Evolutionary conservation across 2,329 filamentous ascomycete species (phyloP).

Genomic region (Fusarium sp.): DNA sequence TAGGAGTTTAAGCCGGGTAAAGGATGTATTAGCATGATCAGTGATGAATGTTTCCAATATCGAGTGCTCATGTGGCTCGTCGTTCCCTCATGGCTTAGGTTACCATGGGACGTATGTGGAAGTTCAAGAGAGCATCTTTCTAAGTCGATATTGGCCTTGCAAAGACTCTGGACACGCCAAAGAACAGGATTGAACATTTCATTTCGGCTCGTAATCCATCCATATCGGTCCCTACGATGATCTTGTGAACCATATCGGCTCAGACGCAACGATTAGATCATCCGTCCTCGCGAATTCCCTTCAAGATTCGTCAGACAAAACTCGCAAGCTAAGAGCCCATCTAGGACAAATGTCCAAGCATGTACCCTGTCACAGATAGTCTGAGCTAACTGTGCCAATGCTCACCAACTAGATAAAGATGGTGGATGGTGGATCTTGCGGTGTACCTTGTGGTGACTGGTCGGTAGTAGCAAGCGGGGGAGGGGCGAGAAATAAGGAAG

Average conservation of each 20-base stretch:
- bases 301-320: background rate
- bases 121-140: background rate
- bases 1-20: background rate
- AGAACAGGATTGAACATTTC: background rate
- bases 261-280: background rate
- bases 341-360: background rate
- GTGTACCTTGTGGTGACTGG: slow-evolving; percentile 25
- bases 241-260: background rate
- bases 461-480: slow-evolving; percentile 27
- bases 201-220: background rate
- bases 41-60: background rate
- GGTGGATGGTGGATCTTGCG: slow-evolving; percentile 33
- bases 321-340: slow-evolving; percentile 4
- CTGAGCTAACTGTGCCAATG: slow-evolving; percentile 2
- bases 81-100: slow-evolving; percentile 1
- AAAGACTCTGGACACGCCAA: background rate
- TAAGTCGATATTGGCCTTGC: background rate
- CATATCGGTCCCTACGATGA: background rate
- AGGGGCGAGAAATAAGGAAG: slow-evolving; percentile 32
- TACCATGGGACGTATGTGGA: slow-evolving; percentile 17
- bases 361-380: slow-evolving; percentile 27
- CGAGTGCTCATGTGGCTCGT: slow-evolving; percentile 3
- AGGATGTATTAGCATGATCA: background rate
- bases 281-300: background rate
- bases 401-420: slow-evolving; percentile 19